Conservation (phyloP, 208 protist genomes). For the Trypanosoma platydactyli region DNA sequence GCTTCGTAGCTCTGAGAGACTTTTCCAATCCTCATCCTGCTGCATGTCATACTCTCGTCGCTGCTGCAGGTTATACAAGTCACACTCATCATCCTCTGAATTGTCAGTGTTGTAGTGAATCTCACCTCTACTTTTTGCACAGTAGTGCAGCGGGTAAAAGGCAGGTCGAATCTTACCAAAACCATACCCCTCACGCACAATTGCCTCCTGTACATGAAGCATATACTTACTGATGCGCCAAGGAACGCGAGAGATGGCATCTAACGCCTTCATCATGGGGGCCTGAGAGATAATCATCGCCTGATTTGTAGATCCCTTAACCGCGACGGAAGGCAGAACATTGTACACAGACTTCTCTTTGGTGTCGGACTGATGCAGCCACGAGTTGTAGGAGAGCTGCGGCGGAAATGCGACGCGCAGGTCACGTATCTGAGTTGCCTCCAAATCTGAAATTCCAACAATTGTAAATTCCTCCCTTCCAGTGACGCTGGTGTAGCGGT, state of each 20-base stretch:
- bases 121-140: slow-evolving; percentile 58
- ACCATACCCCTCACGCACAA: slow-evolving; percentile 90
- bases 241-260: slow-evolving; percentile 88
- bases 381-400: slow-evolving; percentile 90
- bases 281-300: slow-evolving; percentile 91
- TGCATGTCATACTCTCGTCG: slow-evolving; percentile 65
- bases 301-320: slow-evolving; percentile 88
- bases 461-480: slow-evolving; percentile 58
- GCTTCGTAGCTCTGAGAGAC: slow-evolving; percentile 77
- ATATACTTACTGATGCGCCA: slow-evolving; percentile 94
- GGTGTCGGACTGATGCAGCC: slow-evolving; percentile 86
- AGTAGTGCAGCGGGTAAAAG: slow-evolving; percentile 91
- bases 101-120: slow-evolving; percentile 36
- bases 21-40: slow-evolving; percentile 78
- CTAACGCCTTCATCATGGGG: slow-evolving; percentile 90
- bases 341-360: slow-evolving; percentile 91
- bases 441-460: slow-evolving; percentile 67
- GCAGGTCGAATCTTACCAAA: slow-evolving; percentile 89
- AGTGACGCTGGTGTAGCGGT: slow-evolving; percentile 65
- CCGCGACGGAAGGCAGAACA: slow-evolving; percentile 85
- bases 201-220: slow-evolving; percentile 91
- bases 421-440: slow-evolving; percentile 64
- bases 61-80: slow-evolving; percentile 73
- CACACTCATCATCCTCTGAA: slow-evolving; percentile 31
- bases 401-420: slow-evolving; percentile 85